These are phyloP conservation scores for Coprinellus micaceus DNA, from an alignment of 768 basidiomycete genomes.

Conservation along the genomic window DNA sequence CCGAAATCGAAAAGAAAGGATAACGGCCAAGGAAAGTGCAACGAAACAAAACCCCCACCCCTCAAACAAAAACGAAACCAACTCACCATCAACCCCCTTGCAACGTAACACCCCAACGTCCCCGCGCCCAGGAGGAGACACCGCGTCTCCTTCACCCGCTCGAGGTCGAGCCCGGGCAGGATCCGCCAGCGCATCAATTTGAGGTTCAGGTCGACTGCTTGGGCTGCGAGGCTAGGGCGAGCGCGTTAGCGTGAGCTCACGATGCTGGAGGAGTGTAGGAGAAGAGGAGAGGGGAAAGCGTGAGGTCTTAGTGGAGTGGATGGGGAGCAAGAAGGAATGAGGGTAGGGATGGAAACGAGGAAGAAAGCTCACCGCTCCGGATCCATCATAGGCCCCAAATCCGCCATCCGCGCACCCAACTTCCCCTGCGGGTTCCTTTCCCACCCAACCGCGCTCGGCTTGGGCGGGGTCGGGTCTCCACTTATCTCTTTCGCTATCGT, in stretches of 20 bases:
- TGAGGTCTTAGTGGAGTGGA: no score
- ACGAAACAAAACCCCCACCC: neutral
- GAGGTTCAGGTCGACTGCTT: conserved; percentile 96
- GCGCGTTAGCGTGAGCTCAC: no score
- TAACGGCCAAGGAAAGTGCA: no score
- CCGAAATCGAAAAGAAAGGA: no score
- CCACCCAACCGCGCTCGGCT: conserved; percentile 89
- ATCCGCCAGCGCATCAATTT: conserved; percentile 99
- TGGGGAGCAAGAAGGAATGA: neutral
- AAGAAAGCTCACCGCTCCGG: conserved; percentile 57
- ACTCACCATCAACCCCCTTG: conserved; percentile 82
- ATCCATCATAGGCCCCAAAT: conserved; percentile 96
- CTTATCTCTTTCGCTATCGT: no score
- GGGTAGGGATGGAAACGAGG: neutral
- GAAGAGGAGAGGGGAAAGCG: no score
- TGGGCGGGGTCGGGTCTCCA: no score
- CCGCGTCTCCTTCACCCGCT: conserved; percentile 73
- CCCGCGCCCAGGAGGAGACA: conserved; percentile 93
- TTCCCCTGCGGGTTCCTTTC: conserved; percentile 90
- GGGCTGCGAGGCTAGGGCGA: conserved; percentile 85
- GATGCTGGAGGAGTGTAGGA: no score
- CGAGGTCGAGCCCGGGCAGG: conserved; percentile 82
- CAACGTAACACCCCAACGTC: conserved; percentile 95
- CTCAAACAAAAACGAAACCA: neutral
- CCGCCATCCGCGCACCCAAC: conserved; percentile 80